These are phyloP conservation scores for Malus hybrid DNA, from an alignment of 331 rosid species.

Conservation along the genomic window DNA sequence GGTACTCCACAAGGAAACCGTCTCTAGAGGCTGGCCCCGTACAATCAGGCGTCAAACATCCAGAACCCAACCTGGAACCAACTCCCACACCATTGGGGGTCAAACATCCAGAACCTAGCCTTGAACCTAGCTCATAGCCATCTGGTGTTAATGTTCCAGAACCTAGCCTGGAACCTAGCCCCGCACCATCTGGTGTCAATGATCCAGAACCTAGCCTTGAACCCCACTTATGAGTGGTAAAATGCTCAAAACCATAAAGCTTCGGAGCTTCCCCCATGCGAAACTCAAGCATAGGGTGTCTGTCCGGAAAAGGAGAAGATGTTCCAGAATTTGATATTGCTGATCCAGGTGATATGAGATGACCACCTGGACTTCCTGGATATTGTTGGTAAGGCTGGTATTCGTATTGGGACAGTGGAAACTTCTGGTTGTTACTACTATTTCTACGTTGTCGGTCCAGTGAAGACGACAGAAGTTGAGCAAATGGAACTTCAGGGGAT, in stretches of 20 bases:
- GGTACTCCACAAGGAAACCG: slow-evolving; percentile 31
- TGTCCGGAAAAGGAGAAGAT: slow-evolving; percentile 83
- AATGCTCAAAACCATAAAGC: slow-evolving; percentile 68
- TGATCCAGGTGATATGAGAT: slow-evolving; percentile 94
- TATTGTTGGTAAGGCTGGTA: slow-evolving; percentile 80
- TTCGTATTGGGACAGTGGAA: slow-evolving; percentile 60
- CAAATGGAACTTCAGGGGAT: slow-evolving; percentile 99
- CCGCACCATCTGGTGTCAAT: slow-evolving; percentile 82
- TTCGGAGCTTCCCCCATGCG: slow-evolving; percentile 72
- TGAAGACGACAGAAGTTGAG: slow-evolving; percentile 81
- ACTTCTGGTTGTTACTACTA: slow-evolving; percentile 58
- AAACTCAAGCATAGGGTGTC: slow-evolving; percentile 59
- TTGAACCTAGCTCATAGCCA: slow-evolving; percentile 56
- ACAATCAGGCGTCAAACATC: slow-evolving; percentile 69
- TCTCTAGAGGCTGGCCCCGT: slow-evolving; percentile 43
- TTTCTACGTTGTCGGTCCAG: slow-evolving; percentile 58
- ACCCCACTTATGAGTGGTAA: slow-evolving; percentile 67
- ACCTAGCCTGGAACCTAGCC: slow-evolving; percentile 84
- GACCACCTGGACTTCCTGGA: slow-evolving; percentile 87
- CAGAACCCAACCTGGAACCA: slow-evolving; percentile 72
- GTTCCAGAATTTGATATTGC: slow-evolving; percentile 88
- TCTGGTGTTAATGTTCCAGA: slow-evolving; percentile 94
- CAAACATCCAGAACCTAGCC: slow-evolving; percentile 71
- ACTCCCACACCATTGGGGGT: slow-evolving; percentile 75
- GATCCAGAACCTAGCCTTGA: slow-evolving; percentile 92